These are phyloP conservation scores for Coemansia asiatica DNA, from an alignment of 192 early-diverging fungal species.

Conservation along the genomic window DNA sequence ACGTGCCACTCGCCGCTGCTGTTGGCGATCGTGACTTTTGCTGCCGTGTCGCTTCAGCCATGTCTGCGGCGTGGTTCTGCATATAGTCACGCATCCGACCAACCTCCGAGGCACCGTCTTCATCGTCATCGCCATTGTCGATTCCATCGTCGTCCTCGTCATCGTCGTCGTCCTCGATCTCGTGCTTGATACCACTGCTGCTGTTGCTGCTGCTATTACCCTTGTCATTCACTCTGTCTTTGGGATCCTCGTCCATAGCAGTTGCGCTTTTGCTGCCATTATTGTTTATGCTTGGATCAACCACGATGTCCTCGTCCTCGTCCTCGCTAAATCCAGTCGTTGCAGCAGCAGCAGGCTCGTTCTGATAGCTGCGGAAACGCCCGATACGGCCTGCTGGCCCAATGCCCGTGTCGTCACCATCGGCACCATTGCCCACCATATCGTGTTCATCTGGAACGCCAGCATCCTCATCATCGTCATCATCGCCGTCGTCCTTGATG, in stretches of 20 bases:
- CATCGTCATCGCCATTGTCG: conserved; percentile 31
- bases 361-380: conserved; percentile 52
- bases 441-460: neutral
- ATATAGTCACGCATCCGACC: conserved; percentile 27
- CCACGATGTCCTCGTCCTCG: neutral
- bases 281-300: neutral
- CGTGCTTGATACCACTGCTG: neutral
- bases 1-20: neutral
- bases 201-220: conserved; percentile 1
- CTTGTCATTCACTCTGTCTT: conserved; percentile 1
- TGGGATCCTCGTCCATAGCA: neutral
- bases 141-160: neutral
- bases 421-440: too few relatives aligned
- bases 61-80: conserved; percentile 17
- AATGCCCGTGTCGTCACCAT: conserved; percentile 30
- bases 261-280: neutral
- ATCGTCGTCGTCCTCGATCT: neutral
- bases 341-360: conserved; percentile 23
- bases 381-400: conserved; percentile 49
- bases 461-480: conserved; percentile 23
- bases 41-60: conserved; percentile 14
- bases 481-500: conserved; percentile 35
- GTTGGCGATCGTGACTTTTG: conserved; percentile 4
- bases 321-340: neutral
- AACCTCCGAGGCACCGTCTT: conserved; percentile 21